phyloP scores from a whole-genome alignment of 257 asterid genomes.

The Apocynum venetum region DNA sequence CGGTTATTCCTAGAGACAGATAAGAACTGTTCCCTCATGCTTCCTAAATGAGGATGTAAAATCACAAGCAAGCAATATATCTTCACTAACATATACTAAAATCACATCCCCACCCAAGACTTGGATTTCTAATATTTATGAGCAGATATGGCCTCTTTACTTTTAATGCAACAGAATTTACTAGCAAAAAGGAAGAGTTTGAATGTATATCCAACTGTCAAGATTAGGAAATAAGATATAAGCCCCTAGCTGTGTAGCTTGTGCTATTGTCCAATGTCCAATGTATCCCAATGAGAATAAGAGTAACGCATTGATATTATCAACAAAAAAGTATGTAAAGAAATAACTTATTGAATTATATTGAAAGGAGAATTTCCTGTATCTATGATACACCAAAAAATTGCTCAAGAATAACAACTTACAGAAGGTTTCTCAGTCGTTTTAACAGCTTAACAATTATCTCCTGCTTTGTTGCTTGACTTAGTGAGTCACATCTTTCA shows the following conservation, averaged over 20 bases:
- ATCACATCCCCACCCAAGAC: not conserved
- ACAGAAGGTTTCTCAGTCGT: slow-evolving; percentile 83
- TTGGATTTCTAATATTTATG: not conserved
- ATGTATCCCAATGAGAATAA: not conserved
- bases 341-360: not conserved
- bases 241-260: not conserved
- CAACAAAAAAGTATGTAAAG: not conserved
- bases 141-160: not conserved
- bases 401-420: slow-evolving; percentile 33
- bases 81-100: not conserved
- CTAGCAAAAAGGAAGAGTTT: no score
- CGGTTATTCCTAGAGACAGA: not conserved
- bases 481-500: slow-evolving; percentile 40
- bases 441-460: slow-evolving; percentile 55
- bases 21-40: no score
- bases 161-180: not conserved
- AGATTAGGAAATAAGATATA: not conserved
- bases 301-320: not conserved
- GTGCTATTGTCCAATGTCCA: not conserved
- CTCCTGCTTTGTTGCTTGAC: slow-evolving; percentile 71
- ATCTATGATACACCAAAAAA: not conserved
- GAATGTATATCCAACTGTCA: not conserved
- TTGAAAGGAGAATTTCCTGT: not conserved
- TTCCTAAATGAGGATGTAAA: no score
- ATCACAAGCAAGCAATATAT: not conserved